Percentiles rank a stretch among this genome's conserved stretches.
phyloP scores from a whole-genome alignment of 106 monocot genomes.

The Dactylorhiza incarnata region DNA sequence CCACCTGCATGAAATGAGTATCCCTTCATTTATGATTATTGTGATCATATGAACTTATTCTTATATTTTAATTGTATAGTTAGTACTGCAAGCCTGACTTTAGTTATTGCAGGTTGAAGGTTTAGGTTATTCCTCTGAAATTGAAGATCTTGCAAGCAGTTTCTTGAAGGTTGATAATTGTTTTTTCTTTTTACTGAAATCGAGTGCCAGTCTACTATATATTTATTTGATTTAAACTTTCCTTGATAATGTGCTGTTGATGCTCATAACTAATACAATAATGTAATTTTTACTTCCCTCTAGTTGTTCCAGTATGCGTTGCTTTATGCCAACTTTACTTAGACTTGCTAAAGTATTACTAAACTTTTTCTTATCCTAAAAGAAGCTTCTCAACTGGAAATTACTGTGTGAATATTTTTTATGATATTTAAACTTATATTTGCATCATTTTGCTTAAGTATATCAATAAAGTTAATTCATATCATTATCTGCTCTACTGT shows the following conservation, averaged over 20 bases:
- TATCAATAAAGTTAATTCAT: no score
- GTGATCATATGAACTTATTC: neutral
- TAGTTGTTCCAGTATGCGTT: neutral
- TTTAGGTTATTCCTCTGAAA: constrained; percentile 36
- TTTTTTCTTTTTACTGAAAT: neutral
- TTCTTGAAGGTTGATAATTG: constrained; percentile 38
- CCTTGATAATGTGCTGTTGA: neutral
- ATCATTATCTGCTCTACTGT: no score
- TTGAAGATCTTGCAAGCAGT: constrained; percentile 53
- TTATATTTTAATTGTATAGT: neutral
- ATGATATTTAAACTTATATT: no score
- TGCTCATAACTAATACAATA: neutral
- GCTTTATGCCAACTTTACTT: no score
- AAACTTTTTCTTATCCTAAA: no score
- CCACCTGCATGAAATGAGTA: no score
- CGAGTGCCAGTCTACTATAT: neutral
- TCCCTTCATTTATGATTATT: no score
- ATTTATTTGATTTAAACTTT: neutral
- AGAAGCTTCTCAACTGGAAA: no score
- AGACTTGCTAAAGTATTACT: no score
- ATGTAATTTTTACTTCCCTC: neutral
- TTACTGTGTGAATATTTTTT: no score
- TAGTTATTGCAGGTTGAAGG: constrained; percentile 28
- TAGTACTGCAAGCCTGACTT: neutral
- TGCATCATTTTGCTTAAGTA: no score